Conservation (phyloP, 352 stramenopile species). For the Phytophthora boehmeriae region DNA sequence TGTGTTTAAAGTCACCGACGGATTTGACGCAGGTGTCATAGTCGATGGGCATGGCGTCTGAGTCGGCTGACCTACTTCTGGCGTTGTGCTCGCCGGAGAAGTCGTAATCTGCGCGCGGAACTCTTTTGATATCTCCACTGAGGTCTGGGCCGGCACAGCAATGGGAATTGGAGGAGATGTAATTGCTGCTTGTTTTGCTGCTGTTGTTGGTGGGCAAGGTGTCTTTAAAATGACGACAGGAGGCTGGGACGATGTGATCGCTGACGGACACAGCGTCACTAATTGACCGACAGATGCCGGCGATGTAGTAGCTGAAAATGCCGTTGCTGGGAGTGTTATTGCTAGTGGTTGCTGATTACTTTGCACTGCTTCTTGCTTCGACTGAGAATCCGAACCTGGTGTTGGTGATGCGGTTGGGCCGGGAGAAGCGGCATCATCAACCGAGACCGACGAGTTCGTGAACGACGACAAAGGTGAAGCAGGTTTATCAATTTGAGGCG, state of each 20-base stretch:
- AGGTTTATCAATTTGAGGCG: too few species aligned
- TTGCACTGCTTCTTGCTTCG: background rate
- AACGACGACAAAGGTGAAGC: too few species aligned
- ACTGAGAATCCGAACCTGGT: background rate
- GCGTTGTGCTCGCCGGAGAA: background rate
- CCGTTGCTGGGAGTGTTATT: too few species aligned
- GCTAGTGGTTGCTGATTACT: background rate
- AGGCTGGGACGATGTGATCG: background rate
- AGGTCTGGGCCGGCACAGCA: constrained; percentile 3
- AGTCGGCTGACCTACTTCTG: background rate
- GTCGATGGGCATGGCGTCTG: constrained; percentile 12
- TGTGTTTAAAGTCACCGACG: background rate
- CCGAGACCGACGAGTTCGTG: too few species aligned
- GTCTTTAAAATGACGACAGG: background rate
- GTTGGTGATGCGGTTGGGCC: background rate
- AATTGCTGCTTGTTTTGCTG: background rate
- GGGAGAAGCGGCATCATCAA: too few species aligned
- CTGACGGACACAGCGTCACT: too few species aligned
- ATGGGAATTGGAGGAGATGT: constrained; percentile 1
- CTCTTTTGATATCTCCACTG: too few species aligned
- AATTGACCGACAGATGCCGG: too few species aligned
- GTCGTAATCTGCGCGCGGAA: background rate
- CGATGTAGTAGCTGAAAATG: too few species aligned
- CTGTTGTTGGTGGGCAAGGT: too few species aligned
- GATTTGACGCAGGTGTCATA: background rate